Base-by-base conservation (phyloP, 352 stramenopile species). In the Phytophthora sp. region DNA sequence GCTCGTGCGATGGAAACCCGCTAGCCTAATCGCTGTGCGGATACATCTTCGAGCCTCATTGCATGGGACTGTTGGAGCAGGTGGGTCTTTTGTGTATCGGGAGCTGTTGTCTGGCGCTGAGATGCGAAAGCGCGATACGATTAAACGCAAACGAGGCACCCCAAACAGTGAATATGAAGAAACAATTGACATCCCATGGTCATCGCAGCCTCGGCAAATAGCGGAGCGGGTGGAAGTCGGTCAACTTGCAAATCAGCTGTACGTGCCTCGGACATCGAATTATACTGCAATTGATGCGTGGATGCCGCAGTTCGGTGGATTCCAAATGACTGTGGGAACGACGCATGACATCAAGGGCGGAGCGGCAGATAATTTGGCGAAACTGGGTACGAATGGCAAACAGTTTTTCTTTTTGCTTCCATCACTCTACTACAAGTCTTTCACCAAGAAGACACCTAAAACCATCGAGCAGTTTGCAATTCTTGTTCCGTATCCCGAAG, bases 41-140 rank as follows among this genome's bases (percentile, higher is more conserved):
- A 47, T 81, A 81, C 44, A 66, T 81, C 33, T 78, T 80, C 27
- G 60, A 77, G 55, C 59, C 60, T 23, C 29, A 80, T 64, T 46
- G 26, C 11, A 67, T 82, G 69, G 47, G 66, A 66, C 47, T 73
- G 71, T 33, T 42, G 53, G 38, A 61, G 30, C 20, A 45, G 39
- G 63, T 46, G 71, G 63, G 11, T 30, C 23, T 60, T 74, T 74
- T 79, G 13, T 38, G 13, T 76, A 18, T 35, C 68, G 68, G 47
- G 35, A 69, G 26, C 63, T 76, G 57, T 21, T 69, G 8, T 60
- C 63, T 73, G 52, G 9, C n/a, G n/a, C n/a, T n/a, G n/a, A n/a
- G n/a, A n/a, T n/a, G n/a, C n/a, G n/a, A n/a, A n/a, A n/a, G n/a
- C n/a, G n/a, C n/a, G n/a, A n/a, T n/a, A n/a, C n/a, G n/a, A n/a